Evolutionary conservation across 768 basidiomycete species (phyloP), one percentile per base, ranked within the genome.

Genomic region (Psilocybe cubensis): DNA sequence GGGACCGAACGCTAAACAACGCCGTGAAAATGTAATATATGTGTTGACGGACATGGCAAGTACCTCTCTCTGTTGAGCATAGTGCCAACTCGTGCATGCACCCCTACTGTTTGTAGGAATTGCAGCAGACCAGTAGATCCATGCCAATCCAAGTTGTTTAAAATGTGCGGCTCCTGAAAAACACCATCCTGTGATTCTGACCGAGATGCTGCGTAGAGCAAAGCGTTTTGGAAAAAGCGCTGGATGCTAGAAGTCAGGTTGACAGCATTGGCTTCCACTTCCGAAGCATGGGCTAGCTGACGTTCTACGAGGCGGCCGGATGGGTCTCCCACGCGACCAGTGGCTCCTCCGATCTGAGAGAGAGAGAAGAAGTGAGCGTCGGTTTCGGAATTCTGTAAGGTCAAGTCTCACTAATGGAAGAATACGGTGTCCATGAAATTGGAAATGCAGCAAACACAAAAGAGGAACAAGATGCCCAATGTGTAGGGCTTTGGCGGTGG

Each of bases 271-370:
- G 74, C 60, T 35, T 84, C 78, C 3, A 95, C 83, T 49, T 84
- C 79, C 9, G 80, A 71, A 11, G 73, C 70, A 31, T 87, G 79
- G 4, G 94, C 83, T 3, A 85, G 79, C 52, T 86, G 82, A 20
- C 97, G 86, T 72, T 97, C 96, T 0, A 84, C 84, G 4, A 82
- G 80, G 31, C 96, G 83, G 1, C 97, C 96, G 3, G 96, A 96
- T 7, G 97, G 97, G 68, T 99, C 97, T 5, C 97, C 97, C 43
- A 99, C 88, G n/a, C 90, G 86, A 8, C 94, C 97, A 0, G 96
- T 98, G 8, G 94, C 96, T 1, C 94, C 95, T 28, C 97, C 96
- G 69, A 98, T 91, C 96, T 98, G 67, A 28, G 27, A 28, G n/a
- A 8, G 67, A 28, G 27, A 28, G n/a, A 8, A 27, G 41, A 59